Base-by-base conservation (phyloP, 768 basidiomycete species). In the Phylloporus sp. region DNA sequence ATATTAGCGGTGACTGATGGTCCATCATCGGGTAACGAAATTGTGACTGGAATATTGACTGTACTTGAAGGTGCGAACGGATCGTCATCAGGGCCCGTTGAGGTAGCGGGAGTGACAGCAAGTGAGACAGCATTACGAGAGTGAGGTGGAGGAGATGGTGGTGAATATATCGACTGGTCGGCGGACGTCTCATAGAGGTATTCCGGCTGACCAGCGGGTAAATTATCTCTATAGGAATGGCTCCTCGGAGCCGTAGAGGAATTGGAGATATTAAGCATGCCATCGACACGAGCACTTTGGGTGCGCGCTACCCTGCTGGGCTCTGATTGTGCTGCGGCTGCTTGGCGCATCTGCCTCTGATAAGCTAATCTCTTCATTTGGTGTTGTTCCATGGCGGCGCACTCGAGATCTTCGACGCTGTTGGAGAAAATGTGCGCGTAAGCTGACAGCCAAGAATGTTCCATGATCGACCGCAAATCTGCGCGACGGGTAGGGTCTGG, bases 401-500 rank as follows among this genome's bases (percentile, higher is more conserved):
- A 68, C 66, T 97, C 93, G 22, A 94, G 76, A 33, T 94, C 86
- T 3, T 82, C 81, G 14, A 94, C 86, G 23, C 69, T 71, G 53
- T 76, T 80, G 15, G 78, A 75, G 66, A 97, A 95, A 33, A 50
- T 66, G 22, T 67, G 60, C 0, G 61, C 57, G 20, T 61, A 61
- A 4, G 81, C 74, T 1, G 71, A 69, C 20, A 98, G 73, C 95
- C 95, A 99, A 4, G 80, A 76, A 62, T 98, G 96, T 11, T 67
- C 71, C 90, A 95, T 96, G 55, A 99, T 84, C 1, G 74, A 69
- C 9, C 75, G 70, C 31, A 97, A 74, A 49, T 82, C 82, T 36
- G 88, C 87, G 35, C 95, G 84, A 24, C 78, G 77, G 15, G 75
- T 71, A 6, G 94, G 94, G 56, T 96, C 90, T 8, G 94, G 90